A percentile compares a stretch with the other conserved stretches of the same genome.
These are phyloP conservation scores for Cyanodermella asteris DNA, from an alignment of 2,329 filamentous ascomycete genomes.

Conservation along the genomic window DNA sequence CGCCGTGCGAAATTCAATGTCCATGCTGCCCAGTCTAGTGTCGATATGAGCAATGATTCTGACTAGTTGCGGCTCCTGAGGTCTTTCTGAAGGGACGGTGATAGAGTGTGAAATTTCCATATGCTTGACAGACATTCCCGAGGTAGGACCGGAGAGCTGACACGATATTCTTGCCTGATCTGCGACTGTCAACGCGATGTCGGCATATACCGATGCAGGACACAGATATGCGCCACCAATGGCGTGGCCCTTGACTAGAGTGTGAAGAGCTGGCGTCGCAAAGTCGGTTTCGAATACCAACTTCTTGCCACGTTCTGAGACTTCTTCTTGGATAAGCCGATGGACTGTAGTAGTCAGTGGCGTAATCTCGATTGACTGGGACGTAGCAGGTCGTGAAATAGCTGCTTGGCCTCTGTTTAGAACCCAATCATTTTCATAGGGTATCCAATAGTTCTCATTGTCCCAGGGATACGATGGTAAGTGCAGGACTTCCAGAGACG, in stretches of 20 bases:
- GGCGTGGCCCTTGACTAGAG: constrained; percentile 17
- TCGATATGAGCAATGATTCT: too few relatives aligned
- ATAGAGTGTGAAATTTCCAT: constrained; percentile 5
- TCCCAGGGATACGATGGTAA: constrained; percentile 48
- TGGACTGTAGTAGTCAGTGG: constrained; percentile 13
- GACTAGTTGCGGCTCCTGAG: too few relatives aligned
- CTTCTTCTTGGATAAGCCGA: constrained; percentile 12
- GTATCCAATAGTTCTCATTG: constrained; percentile 52
- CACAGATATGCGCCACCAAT: constrained; percentile 16
- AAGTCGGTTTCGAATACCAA: constrained; percentile 17
- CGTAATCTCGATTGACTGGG: not conserved
- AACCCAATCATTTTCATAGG: constrained; percentile 49
- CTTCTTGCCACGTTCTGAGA: constrained; percentile 10
- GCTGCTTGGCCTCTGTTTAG: constrained; percentile 43
- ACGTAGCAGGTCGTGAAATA: too few relatives aligned
- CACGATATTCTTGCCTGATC: constrained; percentile 11
- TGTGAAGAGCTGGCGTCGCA: constrained; percentile 13
- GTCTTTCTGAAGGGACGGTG: too few relatives aligned
- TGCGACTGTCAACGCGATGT: constrained; percentile 16
- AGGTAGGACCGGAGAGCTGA: not conserved
- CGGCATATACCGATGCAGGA: constrained; percentile 17
- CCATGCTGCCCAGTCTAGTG: too few relatives aligned
- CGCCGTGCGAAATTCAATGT: too few relatives aligned
- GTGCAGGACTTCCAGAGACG: constrained; percentile 34
- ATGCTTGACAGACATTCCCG: constrained; percentile 1